Evolutionary conservation across 345 rosid species (phyloP), one percentile per base, ranked within the genome.

Genomic region (Isatis tinctoria): DNA sequence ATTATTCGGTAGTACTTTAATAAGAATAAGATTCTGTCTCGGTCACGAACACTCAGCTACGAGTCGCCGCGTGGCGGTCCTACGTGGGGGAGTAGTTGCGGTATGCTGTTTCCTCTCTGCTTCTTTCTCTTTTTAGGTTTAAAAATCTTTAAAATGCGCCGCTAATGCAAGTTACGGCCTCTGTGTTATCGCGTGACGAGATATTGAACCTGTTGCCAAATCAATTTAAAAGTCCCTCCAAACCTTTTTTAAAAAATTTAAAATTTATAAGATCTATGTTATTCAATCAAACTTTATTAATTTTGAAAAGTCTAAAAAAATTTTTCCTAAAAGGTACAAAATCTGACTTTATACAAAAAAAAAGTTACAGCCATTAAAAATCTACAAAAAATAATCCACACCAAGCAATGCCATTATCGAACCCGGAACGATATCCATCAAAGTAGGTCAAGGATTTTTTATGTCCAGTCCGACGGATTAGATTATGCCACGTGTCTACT

Each of bases 31-130:
- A 60, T 47, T 47, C 18, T 22, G 30, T 13, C 59, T 66, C 59
- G 43, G 63, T 68, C 44, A 75, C 47, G 37, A 67, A 51, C 37
- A 30, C 56, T 75, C 56, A 8, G 61, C 62, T 60, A 59, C 54
- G 48, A 51, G 28, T 13, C 74, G 47, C 74, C 74, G 45, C 69
- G 69, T 67, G 63, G 37, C 4, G 10, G 32, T 10, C 47, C 10
- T 39, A 60, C 63, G 68, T 74, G 56, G 18, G 17, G 72, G 16
- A 72, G 72, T 44, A 0, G 65, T 54, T 64, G 65, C 9, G 35
- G 30, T 63, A 28, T 63, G 72, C 0, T 44, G 22, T 56, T 73
- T 73, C 52, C 60, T 61, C 35, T 58, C 41, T 41, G 20, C 53
- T 56, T 69, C 51, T 18, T 18, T 35, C 11, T 45, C n/a, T 12